Evolutionary conservation across 345 rosid species (phyloP), one percentile per base, ranked within the genome.

Genomic region (Arabidopsis suecica): DNA sequence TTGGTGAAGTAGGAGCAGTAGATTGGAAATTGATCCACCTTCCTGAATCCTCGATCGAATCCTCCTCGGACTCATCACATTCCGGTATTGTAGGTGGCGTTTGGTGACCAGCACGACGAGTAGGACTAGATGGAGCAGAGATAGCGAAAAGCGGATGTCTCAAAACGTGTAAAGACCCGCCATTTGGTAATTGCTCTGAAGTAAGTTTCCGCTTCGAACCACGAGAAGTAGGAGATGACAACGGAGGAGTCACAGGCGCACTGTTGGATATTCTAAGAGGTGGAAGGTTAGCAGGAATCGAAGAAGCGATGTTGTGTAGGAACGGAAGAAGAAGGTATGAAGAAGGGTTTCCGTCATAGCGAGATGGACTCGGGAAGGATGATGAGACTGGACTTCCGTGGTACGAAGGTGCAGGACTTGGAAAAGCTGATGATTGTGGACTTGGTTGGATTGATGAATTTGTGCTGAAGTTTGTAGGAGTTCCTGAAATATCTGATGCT

Each of bases 201-300:
- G 79, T 83, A 34, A 87, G 74, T 78, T 88, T 93, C n/a, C 68
- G 84, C 66, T 87, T 90, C 1, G 91, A 83, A 61, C 86, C 86
- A 18, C 88, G 84, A 3, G 91, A 88, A 44, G 89, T 88, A 3
- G 98, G 99, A 65, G 99, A 95, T 3, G 98, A 93, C 1, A 90
- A 83, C 2, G 98, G 99, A 0, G 99, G 99, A 5, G 99, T 95
- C n/a, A 95, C 97, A 2, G 99, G 99, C 0, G 99, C 99, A 9
- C 99, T 95, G 75, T 79, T 95, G 61, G 98, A 95, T 76, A 95
- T 90, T 69, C 98, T 85, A 38, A 95, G 88, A 72, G 91, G 89
- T 1, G 97, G 96, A 9, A 92, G 90, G 45, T 86, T 86, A 0
- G 86, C 18, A 0, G 98, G 94, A 7, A 87, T 78, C 2, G 86